These are phyloP conservation scores for Brasilioporus rufonigricans DNA, from an alignment of 768 basidiomycete species.

Conservation along the genomic window DNA sequence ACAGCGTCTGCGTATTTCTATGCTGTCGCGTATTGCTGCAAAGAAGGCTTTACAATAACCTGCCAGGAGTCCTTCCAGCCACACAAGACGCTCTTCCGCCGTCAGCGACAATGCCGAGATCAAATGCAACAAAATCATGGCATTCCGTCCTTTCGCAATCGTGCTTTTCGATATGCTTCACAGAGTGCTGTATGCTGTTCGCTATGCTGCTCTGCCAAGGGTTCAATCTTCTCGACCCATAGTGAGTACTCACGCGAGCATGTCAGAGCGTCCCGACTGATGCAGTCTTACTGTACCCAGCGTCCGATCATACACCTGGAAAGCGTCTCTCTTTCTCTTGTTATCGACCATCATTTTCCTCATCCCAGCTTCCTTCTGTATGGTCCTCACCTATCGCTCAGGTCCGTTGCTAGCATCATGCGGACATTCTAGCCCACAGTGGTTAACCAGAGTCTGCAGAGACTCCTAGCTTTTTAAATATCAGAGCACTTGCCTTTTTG, in stretches of 20 bases:
- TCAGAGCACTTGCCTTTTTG: constrained; percentile 27
- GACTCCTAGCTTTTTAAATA: constrained; percentile 23
- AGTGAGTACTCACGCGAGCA: constrained; percentile 42
- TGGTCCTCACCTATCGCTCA: constrained; percentile 50
- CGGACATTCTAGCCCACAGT: neutral
- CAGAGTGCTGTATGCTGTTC: constrained; percentile 74
- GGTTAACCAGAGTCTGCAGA: constrained; percentile 13
- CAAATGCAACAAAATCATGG: constrained; percentile 29
- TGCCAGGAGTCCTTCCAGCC: constrained; percentile 46
- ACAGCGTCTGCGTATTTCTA: constrained; percentile 51
- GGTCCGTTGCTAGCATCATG: constrained; percentile 12
- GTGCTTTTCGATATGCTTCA: constrained; percentile 68
- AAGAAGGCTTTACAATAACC: constrained; percentile 56
- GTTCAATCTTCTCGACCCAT: constrained; percentile 47
- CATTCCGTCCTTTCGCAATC: constrained; percentile 58
- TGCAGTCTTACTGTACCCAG: constrained; percentile 36
- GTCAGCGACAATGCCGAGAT: constrained; percentile 20
- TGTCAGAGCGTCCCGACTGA: constrained; percentile 3
- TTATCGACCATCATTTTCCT: constrained; percentile 61
- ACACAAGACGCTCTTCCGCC: constrained; percentile 24
- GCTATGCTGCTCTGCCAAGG: constrained; percentile 72
- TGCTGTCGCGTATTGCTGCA: constrained; percentile 60
- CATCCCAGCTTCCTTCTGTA: constrained; percentile 61
- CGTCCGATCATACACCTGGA: constrained; percentile 66
- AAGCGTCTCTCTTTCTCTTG: constrained; percentile 59